Evolutionary conservation across 352 stramenopile species (phyloP).

Genomic region (Vaucheria bursata): DNA sequence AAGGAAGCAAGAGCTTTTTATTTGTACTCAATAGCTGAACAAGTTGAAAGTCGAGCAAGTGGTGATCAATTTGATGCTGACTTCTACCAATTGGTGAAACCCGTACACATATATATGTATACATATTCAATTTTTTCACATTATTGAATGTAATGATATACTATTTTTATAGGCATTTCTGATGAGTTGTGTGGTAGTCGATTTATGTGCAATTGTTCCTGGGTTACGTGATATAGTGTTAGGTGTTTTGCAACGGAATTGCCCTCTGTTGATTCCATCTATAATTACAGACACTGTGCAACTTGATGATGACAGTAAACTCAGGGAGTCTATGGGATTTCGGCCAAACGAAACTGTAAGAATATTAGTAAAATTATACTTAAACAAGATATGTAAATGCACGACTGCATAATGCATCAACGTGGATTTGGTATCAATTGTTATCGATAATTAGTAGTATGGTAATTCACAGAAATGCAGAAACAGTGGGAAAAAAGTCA

Average conservation of each 20-base stretch:
- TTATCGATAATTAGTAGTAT: no score
- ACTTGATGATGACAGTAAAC: slow-evolving; percentile 2
- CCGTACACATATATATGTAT: not conserved
- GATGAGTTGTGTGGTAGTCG: slow-evolving; percentile 6
- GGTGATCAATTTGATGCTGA: slow-evolving; percentile 4
- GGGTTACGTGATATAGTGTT: not conserved
- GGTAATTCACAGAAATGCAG: no score
- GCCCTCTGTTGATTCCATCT: not conserved
- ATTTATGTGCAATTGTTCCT: not conserved
- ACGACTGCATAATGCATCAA: no score
- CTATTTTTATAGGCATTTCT: not conserved
- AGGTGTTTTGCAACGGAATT: not conserved
- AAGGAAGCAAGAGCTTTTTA: not conserved
- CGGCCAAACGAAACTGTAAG: slow-evolving; percentile 4
- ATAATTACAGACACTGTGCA: not conserved
- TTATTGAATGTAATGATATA: not conserved
- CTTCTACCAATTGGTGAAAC: not conserved
- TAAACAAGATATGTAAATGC: no score
- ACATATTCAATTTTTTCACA: not conserved
- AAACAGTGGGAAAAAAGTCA: no score
- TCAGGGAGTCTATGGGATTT: not conserved
- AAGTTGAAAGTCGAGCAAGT: not conserved
- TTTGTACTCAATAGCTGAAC: slow-evolving; percentile 12
- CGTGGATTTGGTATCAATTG: no score
- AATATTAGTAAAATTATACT: no score